Evolutionary conservation across 2,329 filamentous ascomycete species (phyloP), one percentile per base, ranked within the genome.

Genomic region (Trichoderma semiorbis): DNA sequence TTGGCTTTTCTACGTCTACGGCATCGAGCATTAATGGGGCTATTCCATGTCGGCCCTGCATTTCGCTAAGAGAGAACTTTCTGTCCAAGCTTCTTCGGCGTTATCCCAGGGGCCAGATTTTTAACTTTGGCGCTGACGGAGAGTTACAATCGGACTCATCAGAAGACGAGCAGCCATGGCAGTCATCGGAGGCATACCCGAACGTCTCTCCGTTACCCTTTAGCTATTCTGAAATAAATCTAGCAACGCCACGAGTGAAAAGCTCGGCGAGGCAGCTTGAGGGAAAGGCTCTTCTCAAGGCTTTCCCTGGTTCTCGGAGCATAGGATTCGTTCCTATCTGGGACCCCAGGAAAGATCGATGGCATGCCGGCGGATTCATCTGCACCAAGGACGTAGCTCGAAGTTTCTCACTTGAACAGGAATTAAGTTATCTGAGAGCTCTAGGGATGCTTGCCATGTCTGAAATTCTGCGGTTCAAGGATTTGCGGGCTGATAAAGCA

Each of bases 381-480:
- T 88, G 86, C 80, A 87, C 86, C 0, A 80, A 78, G 3, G 79
- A 76, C 3, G 79, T 81, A 1, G 83, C 81, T 0, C 83, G 85
- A 2, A 78, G 82, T 3, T 84, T 89, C 39, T 83, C 82, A 0
- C 74, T 80, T 1, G 79, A 84, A 30, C 82, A 83, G 7, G 88
- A 89, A 43, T 80, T 90, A 2, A 85, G 81, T 14, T 87, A 86
- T 36, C 79, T 89, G 7, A 78, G 80, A 5, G 85, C 84, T 0
- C 89, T 89, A 73, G 84, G 84, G 0, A 85, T 86, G 68, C 84
- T 85, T 0, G 85, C 88, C 18, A 89, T 89, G 82, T 83, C 86
- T 0, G 88, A 91, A 68, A 80, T 90, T 1, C 83, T 85, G 0
- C 82, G 85, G 2, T 73, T 88, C 5, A 78, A 83, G 12, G 75